Evolutionary conservation across 148 eudicot species (phyloP).

Genomic region (Rhododendron henanense): DNA sequence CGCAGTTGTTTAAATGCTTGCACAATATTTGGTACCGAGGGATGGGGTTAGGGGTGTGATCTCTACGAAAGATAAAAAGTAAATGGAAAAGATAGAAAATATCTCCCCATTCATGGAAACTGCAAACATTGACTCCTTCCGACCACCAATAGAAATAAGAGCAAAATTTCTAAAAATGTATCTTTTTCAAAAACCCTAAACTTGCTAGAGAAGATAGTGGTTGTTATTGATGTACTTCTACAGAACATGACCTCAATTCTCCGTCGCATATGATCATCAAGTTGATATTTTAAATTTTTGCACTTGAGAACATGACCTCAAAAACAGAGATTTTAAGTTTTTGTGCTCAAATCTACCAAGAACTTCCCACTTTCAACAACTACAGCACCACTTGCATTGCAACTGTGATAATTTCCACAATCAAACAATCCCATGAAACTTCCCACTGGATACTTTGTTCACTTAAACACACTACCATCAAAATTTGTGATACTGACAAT

Average conservation of each 20-base stretch:
- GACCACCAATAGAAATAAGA: background rate
- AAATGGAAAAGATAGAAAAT: background rate
- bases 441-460: background rate
- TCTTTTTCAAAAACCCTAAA: background rate
- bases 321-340: background rate
- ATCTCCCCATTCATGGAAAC: background rate
- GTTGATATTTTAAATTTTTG: background rate
- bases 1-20: background rate
- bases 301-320: background rate
- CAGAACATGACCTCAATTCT: background rate
- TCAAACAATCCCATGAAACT: background rate
- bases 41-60: background rate
- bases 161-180: background rate
- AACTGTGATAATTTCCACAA: background rate
- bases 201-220: background rate
- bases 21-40: background rate
- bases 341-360: background rate
- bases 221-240: background rate
- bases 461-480: background rate
- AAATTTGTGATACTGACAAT: background rate
- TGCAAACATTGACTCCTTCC: background rate
- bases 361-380: background rate
- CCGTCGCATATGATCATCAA: background rate
- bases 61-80: background rate
- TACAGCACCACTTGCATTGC: background rate